Evolutionary conservation across 129 eudicot genomes (phyloP).

Genomic region (Flaveria robusta): DNA sequence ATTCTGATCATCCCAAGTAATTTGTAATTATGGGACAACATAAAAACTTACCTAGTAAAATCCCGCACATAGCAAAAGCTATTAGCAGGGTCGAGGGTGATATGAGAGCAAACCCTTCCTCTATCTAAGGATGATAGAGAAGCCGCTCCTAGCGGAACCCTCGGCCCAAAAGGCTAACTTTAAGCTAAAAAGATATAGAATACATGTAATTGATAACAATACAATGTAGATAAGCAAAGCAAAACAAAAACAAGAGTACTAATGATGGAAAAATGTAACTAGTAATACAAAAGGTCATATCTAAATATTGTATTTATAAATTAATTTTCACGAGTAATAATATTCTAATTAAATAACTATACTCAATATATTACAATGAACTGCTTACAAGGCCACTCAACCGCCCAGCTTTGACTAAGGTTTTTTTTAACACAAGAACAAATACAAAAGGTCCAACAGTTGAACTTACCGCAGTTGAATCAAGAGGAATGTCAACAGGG

Average conservation of each 20-base stretch:
- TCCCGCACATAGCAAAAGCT: no score
- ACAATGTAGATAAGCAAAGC: no score
- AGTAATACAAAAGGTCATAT: background rate
- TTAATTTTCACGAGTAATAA: background rate
- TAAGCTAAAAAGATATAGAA: no score
- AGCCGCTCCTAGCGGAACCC: no score
- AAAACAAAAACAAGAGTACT: no score
- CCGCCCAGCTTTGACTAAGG: background rate
- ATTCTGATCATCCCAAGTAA: background rate
- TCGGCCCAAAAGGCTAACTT: no score
- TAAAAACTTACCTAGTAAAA: no score
- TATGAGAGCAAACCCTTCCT: no score
- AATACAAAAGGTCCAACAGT: background rate
- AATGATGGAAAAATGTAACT: background rate
- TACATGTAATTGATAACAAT: no score
- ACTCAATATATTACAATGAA: background rate
- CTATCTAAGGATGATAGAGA: no score
- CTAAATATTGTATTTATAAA: background rate
- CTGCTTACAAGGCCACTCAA: constrained; percentile 17
- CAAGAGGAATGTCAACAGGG: constrained; percentile 92
- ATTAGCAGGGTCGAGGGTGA: no score
- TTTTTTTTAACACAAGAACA: background rate
- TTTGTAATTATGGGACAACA: background rate
- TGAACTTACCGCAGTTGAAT: constrained; percentile 62
- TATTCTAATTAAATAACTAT: background rate